phyloP scores from a whole-genome alignment of 2,329 filamentous ascomycete genomes.

The Teratosphaeria destructans region DNA sequence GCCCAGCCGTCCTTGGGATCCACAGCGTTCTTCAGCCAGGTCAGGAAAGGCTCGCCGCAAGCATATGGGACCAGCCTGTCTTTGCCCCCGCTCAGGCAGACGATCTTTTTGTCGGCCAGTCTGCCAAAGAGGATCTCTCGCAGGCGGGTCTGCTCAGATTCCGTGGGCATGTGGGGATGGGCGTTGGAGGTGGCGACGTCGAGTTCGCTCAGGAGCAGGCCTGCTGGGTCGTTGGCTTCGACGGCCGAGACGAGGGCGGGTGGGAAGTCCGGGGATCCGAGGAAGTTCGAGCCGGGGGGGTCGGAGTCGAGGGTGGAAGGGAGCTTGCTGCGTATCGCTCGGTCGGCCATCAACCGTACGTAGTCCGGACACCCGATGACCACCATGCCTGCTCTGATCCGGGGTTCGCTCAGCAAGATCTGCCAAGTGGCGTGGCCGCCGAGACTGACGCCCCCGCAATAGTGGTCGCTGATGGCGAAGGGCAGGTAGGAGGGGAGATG shows the following conservation, averaged over 20 bases:
- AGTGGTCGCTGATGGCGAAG: constrained; percentile 47
- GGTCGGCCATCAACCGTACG: constrained; percentile 65
- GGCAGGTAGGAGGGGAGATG: constrained; percentile 62
- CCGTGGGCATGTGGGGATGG: constrained; percentile 28
- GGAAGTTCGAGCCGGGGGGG: constrained; percentile 51
- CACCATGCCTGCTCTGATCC: constrained; percentile 66
- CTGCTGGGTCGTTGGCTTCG: constrained; percentile 61
- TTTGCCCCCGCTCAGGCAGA: constrained; percentile 53
- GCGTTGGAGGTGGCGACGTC: constrained; percentile 19
- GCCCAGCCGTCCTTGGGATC: constrained; percentile 39
- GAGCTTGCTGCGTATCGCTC: constrained; percentile 61
- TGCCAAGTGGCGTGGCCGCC: constrained; percentile 88
- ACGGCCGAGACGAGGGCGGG: constrained; percentile 53
- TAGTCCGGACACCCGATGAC: constrained; percentile 89
- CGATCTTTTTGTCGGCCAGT: constrained; percentile 50
- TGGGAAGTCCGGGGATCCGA: constrained; percentile 73
- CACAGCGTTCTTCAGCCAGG: constrained; percentile 48
- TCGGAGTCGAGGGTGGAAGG: constrained; percentile 44
- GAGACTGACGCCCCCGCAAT: constrained; percentile 72
- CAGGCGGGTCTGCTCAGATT: constrained; percentile 35
- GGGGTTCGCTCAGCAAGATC: constrained; percentile 63
- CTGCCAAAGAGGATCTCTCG: constrained; percentile 19
- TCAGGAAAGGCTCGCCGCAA: constrained; percentile 49
- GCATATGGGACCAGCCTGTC: constrained; percentile 66
- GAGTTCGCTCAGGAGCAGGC: constrained; percentile 49